Conservation (phyloP, 129 eudicot species). For the Kitagawia praeruptora region DNA sequence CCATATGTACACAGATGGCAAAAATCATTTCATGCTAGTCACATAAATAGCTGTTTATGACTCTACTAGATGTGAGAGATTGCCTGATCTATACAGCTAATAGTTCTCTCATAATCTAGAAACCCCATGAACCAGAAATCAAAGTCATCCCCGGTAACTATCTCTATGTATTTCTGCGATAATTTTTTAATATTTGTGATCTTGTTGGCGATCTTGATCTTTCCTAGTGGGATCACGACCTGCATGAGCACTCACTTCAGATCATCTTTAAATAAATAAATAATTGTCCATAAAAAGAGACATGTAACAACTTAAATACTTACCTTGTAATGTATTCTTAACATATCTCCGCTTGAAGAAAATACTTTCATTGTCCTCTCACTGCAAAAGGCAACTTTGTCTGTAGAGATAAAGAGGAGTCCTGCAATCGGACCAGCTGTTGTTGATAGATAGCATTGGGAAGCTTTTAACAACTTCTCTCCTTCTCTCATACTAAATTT, state of each 20-base stretch:
- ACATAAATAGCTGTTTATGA: background rate
- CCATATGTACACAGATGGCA: background rate
- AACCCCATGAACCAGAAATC: constrained; percentile 28
- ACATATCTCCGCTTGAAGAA: constrained; percentile 20
- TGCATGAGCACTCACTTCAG: background rate
- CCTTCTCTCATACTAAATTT: constrained; percentile 15
- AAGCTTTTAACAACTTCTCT: constrained; percentile 26
- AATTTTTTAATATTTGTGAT: constrained; percentile 13
- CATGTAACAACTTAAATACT: background rate
- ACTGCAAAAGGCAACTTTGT: constrained; percentile 28
- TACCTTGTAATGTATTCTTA: constrained; percentile 30
- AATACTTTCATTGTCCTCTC: constrained; percentile 20
- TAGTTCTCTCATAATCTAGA: constrained; percentile 14
- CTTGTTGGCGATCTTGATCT: constrained; percentile 24
- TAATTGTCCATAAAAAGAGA: background rate
- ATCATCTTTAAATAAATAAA: background rate
- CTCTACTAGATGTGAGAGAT: background rate
- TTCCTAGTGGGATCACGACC: constrained; percentile 30
- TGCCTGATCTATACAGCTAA: constrained; percentile 11
- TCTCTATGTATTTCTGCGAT: constrained; percentile 27
- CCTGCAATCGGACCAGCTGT: constrained; percentile 38
- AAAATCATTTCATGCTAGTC: background rate
- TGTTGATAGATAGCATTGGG: constrained; percentile 24
- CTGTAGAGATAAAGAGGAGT: constrained; percentile 25
- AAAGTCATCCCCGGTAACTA: constrained; percentile 28